Percentiles rank a stretch among this genome's conserved stretches.
Evolutionary conservation across 176 grass and related monocot genomes (phyloP).

Genomic region (Carex myosuroides): DNA sequence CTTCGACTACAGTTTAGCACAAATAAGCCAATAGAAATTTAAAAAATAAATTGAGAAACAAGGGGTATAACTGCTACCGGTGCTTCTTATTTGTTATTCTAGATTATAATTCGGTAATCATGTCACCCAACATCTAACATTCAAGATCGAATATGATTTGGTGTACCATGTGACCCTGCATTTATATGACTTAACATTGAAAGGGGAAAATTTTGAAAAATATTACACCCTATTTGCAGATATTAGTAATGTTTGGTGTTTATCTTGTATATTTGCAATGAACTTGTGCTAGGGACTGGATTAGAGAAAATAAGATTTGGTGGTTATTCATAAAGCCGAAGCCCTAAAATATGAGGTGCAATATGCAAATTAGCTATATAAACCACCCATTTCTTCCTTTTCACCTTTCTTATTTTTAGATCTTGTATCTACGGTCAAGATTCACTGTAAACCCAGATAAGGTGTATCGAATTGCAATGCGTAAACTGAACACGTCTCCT

Average conservation of each 20-base stretch:
- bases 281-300: not conserved
- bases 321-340: not conserved
- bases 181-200: not conserved
- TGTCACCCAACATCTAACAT: not conserved
- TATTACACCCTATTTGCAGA: not conserved
- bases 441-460: slow-evolving; percentile 92
- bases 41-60: not conserved
- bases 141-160: not conserved
- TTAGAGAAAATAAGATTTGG: not conserved
- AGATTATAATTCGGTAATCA: not conserved
- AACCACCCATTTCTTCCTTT: slow-evolving; percentile 7
- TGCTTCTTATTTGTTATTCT: not conserved
- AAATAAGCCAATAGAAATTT: not conserved
- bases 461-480: slow-evolving; percentile 84
- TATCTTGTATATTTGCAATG: not conserved
- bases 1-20: not conserved
- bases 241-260: not conserved
- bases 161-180: not conserved
- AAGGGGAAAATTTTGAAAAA: not conserved
- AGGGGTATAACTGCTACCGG: not conserved
- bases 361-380: slow-evolving; percentile 8
- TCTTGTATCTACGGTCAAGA: slow-evolving; percentile 58
- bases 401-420: slow-evolving; percentile 38
- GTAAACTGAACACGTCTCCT: slow-evolving; percentile 87
- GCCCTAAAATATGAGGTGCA: not conserved